Base-by-base conservation (phyloP, 2,329 filamentous ascomycete species). In the Mollisia scopiformis region DNA sequence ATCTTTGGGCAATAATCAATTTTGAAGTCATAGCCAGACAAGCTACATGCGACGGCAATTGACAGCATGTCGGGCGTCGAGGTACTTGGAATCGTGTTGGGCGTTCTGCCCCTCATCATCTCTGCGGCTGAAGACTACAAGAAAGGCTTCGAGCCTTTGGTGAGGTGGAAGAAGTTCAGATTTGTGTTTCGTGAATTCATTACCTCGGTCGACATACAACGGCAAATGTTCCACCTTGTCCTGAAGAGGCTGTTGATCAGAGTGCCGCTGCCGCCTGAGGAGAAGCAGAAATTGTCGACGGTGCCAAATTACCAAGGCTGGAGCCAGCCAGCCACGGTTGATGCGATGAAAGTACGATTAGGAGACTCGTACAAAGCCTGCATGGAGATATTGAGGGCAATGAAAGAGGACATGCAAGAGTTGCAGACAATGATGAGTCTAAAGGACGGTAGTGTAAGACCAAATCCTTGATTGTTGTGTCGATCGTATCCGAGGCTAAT, bases 121-220 rank as follows among this genome's bases (percentile, higher is more conserved):
- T 63, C 61, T 8, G 59, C 65, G 6, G 67, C 62, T 1, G 64
- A 69, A 46, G 58, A 67, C 39, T 69, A 71, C 39, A 61, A 57
- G 25, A 46, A 70, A 39, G 67, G 69, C 11, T 69, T 65, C 39
- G 69, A 71, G 50, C 60, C 62, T n/a, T 35, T 70, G 19, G 11
- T 55, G 23, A 70, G 62, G 55, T 70, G 69, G 68, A 63, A 67
- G n/a, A 50, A 58, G 27, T 70, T 70, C 51, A 61, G 62, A 13
- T 60, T 51, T 6, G 62, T 64, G 2, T 69, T 71, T 19, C 56
- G 62, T 10, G 35, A 25, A 0, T 71, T 71, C 50, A 68, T 71
- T n/a, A 61, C 66, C 47, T 43, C 57, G 6, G 62, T 69, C 10
- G 66, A 67, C 50, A 65, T 66, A 6, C 54, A 68, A 33, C 62